Percentiles rank a stretch among this genome's conserved stretches.
Conservation (phyloP, 345 rosid species). For the Camelina neglecta region DNA sequence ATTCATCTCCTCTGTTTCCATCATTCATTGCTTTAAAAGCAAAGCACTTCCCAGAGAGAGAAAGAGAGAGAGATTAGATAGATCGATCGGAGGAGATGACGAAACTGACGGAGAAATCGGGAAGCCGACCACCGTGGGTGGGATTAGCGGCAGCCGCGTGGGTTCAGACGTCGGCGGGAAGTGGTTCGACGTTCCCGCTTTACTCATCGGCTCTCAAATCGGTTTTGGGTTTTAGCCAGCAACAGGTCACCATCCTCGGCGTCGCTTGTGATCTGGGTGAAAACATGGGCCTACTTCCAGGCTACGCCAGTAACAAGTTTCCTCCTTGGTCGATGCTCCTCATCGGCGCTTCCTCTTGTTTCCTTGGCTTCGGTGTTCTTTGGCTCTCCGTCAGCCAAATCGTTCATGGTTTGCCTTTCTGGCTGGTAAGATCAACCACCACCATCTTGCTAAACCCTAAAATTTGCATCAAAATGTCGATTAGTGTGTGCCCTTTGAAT, state of each 20-base stretch:
- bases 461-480: neutral
- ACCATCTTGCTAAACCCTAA: neutral
- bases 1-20: slow-evolving; percentile 5
- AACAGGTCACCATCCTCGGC: slow-evolving; percentile 81
- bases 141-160: slow-evolving; percentile 93
- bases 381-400: slow-evolving; percentile 82
- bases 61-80: neutral
- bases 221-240: slow-evolving; percentile 79
- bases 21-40: neutral
- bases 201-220: slow-evolving; percentile 77
- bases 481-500: neutral
- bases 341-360: slow-evolving; percentile 69
- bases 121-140: slow-evolving; percentile 97
- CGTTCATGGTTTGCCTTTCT: slow-evolving; percentile 67
- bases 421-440: slow-evolving; percentile 62
- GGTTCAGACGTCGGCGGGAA: slow-evolving; percentile 81
- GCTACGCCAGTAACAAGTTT: slow-evolving; percentile 84
- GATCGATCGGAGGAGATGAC: slow-evolving; percentile 49
- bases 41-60: neutral
- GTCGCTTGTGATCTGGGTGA: slow-evolving; percentile 97
- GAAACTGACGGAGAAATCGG: slow-evolving; percentile 61
- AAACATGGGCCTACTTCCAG: slow-evolving; percentile 82
- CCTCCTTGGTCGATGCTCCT: slow-evolving; percentile 88
- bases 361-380: slow-evolving; percentile 85
- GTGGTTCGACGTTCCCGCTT: slow-evolving; percentile 73